Conservation (phyloP, 257 asterid species). For the Plectranthus barbatus region DNA sequence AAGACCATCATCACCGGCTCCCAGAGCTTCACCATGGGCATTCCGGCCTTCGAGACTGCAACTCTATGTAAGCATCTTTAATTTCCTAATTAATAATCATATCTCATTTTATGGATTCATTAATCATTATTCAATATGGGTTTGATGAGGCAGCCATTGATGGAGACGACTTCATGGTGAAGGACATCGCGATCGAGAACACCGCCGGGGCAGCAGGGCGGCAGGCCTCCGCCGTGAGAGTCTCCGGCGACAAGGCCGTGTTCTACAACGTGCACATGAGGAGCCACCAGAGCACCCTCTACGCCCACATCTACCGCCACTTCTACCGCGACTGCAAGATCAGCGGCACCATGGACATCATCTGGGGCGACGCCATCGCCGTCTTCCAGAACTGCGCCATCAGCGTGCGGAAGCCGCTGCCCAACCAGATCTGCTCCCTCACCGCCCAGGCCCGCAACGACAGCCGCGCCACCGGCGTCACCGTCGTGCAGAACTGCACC, state of each 20-base stretch:
- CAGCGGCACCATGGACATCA: constrained; percentile 70
- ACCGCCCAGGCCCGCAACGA: no score
- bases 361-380: constrained; percentile 67
- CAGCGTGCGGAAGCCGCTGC: no score
- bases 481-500: no score
- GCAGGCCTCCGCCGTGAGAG: constrained; percentile 74
- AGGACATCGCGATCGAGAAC: constrained; percentile 73
- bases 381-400: constrained; percentile 57
- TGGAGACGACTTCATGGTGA: constrained; percentile 55
- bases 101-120: background rate
- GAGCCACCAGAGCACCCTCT: constrained; percentile 71
- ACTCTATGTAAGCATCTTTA: constrained; percentile 36
- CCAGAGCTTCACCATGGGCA: constrained; percentile 33
- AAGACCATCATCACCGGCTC: constrained; percentile 46
- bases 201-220: constrained; percentile 57
- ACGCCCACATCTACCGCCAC: constrained; percentile 65
- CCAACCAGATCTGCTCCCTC: no score
- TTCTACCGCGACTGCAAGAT: constrained; percentile 56
- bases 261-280: constrained; percentile 61
- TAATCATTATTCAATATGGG: no score
- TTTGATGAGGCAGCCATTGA: constrained; percentile 50
- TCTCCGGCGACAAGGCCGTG: constrained; percentile 50
- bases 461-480: no score
- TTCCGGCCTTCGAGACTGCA: constrained; percentile 40
- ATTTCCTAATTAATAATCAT: no score